Conservation (phyloP, 164 flowering plant genomes). For the Kalanchoe fedtschenkoi region DNA sequence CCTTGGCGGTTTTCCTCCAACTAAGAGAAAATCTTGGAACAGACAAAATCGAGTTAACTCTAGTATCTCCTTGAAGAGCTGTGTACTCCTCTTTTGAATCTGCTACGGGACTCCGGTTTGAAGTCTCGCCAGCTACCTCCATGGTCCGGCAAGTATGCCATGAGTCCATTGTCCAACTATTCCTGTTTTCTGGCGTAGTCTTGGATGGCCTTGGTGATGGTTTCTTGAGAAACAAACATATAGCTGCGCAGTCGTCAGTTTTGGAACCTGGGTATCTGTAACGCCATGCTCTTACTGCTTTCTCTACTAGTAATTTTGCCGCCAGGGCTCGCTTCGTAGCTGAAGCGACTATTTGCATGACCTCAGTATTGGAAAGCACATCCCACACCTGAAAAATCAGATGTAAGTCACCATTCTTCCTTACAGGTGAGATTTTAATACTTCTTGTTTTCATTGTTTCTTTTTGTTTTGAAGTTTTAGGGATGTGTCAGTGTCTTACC, state of each 20-base stretch:
- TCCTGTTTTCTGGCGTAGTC: conserved; percentile 1
- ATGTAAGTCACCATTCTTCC: background rate
- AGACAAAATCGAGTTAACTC: conserved; percentile 19
- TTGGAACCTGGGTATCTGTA: conserved; percentile 45
- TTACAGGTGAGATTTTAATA: background rate
- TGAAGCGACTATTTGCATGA: conserved; percentile 53
- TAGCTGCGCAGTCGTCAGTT: conserved; percentile 64
- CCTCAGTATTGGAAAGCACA: conserved; percentile 63
- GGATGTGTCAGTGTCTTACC: conserved; percentile 42
- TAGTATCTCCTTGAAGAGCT: conserved; percentile 23
- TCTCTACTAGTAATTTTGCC: conserved; percentile 38
- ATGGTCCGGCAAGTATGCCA: background rate
- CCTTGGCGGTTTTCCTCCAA: background rate
- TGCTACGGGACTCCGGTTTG: background rate
- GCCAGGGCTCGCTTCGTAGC: conserved; percentile 43
- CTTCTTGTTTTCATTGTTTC: background rate
- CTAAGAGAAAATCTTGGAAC: conserved; percentile 17
- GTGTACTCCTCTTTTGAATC: conserved; percentile 15
- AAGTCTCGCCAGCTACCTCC: conserved; percentile 10
- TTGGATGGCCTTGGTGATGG: conserved; percentile 16
- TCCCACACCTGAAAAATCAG: conserved; percentile 57
- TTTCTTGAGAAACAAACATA: conserved; percentile 52
- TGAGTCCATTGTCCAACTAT: background rate
- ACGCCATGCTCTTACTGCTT: conserved; percentile 61
- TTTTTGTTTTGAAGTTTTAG: background rate